A percentile compares a stretch with the other conserved stretches of the same genome.
Evolutionary conservation across 2,329 filamentous ascomycete species (phyloP).

Genomic region (Aspergillus calidoustus): DNA sequence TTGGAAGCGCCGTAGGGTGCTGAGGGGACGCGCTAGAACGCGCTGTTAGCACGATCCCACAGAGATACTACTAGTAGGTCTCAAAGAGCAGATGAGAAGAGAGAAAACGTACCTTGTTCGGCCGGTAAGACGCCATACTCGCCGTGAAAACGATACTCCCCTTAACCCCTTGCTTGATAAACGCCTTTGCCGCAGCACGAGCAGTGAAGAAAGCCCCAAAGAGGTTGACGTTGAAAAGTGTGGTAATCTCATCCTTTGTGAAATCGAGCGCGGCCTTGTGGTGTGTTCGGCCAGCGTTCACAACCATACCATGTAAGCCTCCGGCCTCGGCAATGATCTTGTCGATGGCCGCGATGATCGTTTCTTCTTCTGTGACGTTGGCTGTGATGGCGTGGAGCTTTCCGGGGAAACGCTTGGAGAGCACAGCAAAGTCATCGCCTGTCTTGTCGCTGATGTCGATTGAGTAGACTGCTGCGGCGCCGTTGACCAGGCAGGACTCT

Average conservation of each 20-base stretch:
- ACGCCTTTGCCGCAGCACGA: conserved; percentile 48
- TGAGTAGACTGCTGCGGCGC: conserved; percentile 50
- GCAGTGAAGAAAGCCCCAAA: conserved; percentile 52
- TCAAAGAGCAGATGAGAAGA: not conserved
- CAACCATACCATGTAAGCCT: conserved; percentile 55
- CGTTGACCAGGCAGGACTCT: conserved; percentile 53
- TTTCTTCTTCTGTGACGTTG: conserved; percentile 54
- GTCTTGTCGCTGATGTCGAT: conserved; percentile 48
- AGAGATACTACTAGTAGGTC: too few species aligned
- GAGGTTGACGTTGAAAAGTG: conserved; percentile 39
- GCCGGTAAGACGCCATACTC: conserved; percentile 51
- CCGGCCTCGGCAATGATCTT: conserved; percentile 50
- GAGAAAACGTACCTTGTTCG: conserved; percentile 44
- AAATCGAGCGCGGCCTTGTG: conserved; percentile 59
- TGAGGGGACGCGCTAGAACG: conserved; percentile 33
- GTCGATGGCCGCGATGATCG: conserved; percentile 51
- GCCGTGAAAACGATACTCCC: conserved; percentile 52
- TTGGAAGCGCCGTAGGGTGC: conserved; percentile 50
- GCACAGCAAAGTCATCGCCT: conserved; percentile 24
- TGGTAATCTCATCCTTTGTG: conserved; percentile 53
- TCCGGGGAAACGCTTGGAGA: conserved; percentile 43
- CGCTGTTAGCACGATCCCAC: not conserved
- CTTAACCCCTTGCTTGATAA: conserved; percentile 52
- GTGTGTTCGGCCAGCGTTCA: conserved; percentile 57
- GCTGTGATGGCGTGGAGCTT: conserved; percentile 49